These are phyloP conservation scores for Suillus lakei DNA, from an alignment of 768 basidiomycete species.

Conservation along the genomic window DNA sequence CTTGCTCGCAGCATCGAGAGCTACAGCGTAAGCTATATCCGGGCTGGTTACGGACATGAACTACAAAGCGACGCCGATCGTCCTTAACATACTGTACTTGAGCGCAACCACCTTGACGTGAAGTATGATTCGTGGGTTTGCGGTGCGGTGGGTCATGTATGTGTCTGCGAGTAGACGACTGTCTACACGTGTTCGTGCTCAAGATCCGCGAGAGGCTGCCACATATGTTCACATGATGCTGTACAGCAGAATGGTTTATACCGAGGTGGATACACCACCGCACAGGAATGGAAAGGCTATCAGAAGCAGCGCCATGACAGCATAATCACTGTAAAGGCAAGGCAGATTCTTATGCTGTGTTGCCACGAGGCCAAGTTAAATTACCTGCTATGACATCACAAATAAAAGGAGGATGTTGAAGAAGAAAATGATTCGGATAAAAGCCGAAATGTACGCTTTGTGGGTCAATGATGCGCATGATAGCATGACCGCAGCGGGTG, in stretches of 20 bases:
- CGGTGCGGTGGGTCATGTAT: background rate
- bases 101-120: background rate
- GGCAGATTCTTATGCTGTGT: background rate
- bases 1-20: background rate
- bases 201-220: slow-evolving; percentile 1
- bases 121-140: background rate
- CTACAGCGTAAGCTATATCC: background rate
- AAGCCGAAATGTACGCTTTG: background rate
- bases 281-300: background rate
- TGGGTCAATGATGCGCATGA: background rate
- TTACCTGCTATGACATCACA: background rate
- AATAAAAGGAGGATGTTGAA: background rate
- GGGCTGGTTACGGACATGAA: background rate
- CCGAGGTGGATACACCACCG: background rate
- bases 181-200: background rate
- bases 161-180: background rate
- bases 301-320: background rate
- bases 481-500: background rate
- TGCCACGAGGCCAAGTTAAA: background rate
- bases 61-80: background rate
- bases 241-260: background rate
- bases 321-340: background rate
- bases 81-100: background rate
- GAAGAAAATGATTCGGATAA: background rate
- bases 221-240: background rate